Evolutionary conservation across 2,329 filamentous ascomycete species (phyloP).

Genomic region (Diaporthe amygdali): DNA sequence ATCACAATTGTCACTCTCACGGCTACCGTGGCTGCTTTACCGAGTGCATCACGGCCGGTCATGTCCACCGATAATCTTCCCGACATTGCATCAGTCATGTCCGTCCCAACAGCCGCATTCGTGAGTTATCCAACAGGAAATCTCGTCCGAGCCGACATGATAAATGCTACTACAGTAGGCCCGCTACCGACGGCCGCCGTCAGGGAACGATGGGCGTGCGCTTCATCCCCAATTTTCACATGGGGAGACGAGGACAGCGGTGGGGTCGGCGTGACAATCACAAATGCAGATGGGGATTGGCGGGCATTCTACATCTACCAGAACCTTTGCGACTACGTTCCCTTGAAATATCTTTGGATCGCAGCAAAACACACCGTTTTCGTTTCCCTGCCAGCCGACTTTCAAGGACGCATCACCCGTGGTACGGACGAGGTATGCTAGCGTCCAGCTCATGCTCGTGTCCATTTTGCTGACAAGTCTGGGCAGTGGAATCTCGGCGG

Average conservation of each 20-base stretch:
- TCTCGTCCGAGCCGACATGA: background rate
- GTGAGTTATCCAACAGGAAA: slow-evolving; percentile 5
- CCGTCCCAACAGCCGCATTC: background rate
- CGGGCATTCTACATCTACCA: slow-evolving; percentile 33
- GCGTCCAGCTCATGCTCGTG: fast-evolving
- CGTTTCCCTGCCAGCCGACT: slow-evolving; percentile 31
- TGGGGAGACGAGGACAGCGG: slow-evolving; percentile 29
- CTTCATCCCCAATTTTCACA: slow-evolving; percentile 23
- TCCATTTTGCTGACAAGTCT: background rate
- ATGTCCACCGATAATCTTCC: background rate
- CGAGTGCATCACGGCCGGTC: too few species aligned
- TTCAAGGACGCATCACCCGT: slow-evolving; percentile 33
- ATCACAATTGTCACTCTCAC: background rate
- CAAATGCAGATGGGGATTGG: slow-evolving; percentile 27
- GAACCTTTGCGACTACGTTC: slow-evolving; percentile 33
- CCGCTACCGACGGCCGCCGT: background rate
- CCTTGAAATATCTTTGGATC: slow-evolving; percentile 35
- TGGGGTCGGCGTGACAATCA: slow-evolving; percentile 26
- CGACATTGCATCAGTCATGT: slow-evolving; percentile 9
- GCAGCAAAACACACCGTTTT: slow-evolving; percentile 29
- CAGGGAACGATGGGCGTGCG: slow-evolving; percentile 24
- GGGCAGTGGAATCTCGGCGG: slow-evolving; percentile 30
- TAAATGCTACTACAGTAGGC: background rate
- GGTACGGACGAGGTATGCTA: slow-evolving; percentile 28
- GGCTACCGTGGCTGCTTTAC: background rate